Percentiles rank a stretch among this genome's conserved stretches.
phyloP scores from a whole-genome alignment of 805 yeast species.

The Middelhovenomyces tepae region DNA sequence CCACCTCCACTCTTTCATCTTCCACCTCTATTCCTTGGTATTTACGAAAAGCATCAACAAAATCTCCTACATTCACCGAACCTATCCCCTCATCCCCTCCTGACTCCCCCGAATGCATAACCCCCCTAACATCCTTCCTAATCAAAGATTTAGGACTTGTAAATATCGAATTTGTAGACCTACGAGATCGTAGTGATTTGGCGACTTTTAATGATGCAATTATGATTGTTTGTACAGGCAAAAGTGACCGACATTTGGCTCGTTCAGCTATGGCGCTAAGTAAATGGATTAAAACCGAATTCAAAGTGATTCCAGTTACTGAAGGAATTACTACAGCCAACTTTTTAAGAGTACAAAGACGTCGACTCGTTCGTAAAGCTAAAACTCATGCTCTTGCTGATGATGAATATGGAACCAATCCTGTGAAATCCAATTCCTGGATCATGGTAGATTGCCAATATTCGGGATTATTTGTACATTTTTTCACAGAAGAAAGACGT shows the following conservation, averaged over 20 bases:
- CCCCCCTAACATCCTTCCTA: constrained; percentile 37
- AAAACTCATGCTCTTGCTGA: constrained; percentile 46
- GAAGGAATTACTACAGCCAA: constrained; percentile 68
- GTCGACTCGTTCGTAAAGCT: constrained; percentile 42
- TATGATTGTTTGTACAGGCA: constrained; percentile 66
- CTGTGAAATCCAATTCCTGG: constrained; percentile 53
- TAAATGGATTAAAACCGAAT: constrained; percentile 46
- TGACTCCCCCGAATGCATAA: constrained; percentile 46
- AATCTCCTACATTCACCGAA: constrained; percentile 8
- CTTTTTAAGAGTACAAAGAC: constrained; percentile 41
- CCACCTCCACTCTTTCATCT: too few species aligned
- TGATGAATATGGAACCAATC: constrained; percentile 46
- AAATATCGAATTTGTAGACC: constrained; percentile 57
- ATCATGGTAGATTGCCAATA: constrained; percentile 62
- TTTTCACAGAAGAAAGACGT: constrained; percentile 65
- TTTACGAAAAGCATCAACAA: constrained; percentile 2
- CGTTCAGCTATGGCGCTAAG: constrained; percentile 58
- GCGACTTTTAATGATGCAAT: constrained; percentile 33
- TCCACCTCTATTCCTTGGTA: constrained; percentile 2
- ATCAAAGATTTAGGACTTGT: constrained; percentile 56
- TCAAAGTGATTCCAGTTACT: constrained; percentile 38
- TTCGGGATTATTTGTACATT: constrained; percentile 59
- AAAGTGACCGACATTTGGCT: constrained; percentile 64
- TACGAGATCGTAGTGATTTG: constrained; percentile 34
- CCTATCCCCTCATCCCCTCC: constrained; percentile 52